Base-by-base conservation (phyloP, 1,139 yeast species). In the Williopsis jadinii region DNA sequence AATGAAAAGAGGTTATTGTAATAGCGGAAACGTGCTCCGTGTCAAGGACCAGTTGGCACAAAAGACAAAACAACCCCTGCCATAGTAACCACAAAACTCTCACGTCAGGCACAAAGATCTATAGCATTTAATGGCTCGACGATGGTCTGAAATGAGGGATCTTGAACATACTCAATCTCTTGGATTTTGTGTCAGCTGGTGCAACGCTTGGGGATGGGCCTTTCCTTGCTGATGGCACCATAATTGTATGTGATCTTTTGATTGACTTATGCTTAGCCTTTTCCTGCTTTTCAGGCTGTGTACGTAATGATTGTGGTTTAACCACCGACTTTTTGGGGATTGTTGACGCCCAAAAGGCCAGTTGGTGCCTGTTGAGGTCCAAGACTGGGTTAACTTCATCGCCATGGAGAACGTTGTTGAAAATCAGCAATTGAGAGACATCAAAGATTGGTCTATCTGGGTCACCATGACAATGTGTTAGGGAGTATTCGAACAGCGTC, bases 391-490 rank as follows among this genome's bases (percentile, higher is more conserved):
- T 47, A 10, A 62, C 64, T 26, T 56, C 48, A 11, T 54, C 55
- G 27, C 71, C 72, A 19, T 67, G 58, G 11, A 49, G 40, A 52
- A 64, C 51, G 68, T 41, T 45, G 38, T 85, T 84, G 47, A 84
- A 68, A 3, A 82, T 53, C 11, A 90, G 64, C 32, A 86, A 66
- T 55, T 88, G 96, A 0, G 95, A 78, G 19, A 84, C 64, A n/a
- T 83, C 80, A 61, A 82, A 88, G 42, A 71, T 41, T 49, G 73
- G 50, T 56, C 59, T 45, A 9, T 51, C 50, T 2, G 53, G 44
- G 1, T 52, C 48, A 11, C 57, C 53, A 46, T 54, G 42, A 58
- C 67, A 70, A 47, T 80, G 79, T 12, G 76, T 60, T 34, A 82
- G 59, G 0, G 87, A 74, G 51, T 79, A 80, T 51, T 79, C 85